Evolutionary conservation across 371 early-diverging fungal species (phyloP).

Genomic region (Phascolomyces articulosus): DNA sequence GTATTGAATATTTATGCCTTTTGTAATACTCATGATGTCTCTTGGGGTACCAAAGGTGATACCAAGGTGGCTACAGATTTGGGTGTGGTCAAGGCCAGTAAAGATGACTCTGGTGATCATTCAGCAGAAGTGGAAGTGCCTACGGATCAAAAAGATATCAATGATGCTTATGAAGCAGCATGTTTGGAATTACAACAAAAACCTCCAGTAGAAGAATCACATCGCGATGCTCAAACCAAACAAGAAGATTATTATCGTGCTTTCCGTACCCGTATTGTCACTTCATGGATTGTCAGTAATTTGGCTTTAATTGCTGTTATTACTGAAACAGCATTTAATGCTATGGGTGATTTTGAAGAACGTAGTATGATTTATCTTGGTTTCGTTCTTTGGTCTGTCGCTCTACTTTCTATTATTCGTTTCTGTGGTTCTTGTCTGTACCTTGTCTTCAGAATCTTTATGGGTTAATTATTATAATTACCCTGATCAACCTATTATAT

Average conservation of each 20-base stretch:
- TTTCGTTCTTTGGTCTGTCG: constrained; percentile 90
- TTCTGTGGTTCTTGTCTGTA: constrained; percentile 82
- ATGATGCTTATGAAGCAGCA: constrained; percentile 77
- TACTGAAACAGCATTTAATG: constrained; percentile 38
- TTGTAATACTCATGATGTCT: constrained; percentile 87
- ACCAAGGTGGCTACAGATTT: constrained; percentile 44
- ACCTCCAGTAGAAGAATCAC: constrained; percentile 52
- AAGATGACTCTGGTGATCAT: constrained; percentile 39
- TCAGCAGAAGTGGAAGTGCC: constrained; percentile 70
- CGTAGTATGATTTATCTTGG: constrained; percentile 64
- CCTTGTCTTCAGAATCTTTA: constrained; percentile 62
- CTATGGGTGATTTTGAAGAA: constrained; percentile 29
- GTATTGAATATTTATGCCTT: constrained; percentile 91
- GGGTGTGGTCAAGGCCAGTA: constrained; percentile 48
- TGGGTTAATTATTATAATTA: constrained; percentile 25
- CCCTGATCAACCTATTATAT: no score
- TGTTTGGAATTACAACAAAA: constrained; percentile 55
- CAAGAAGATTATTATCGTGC: constrained; percentile 89
- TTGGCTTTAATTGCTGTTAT: constrained; percentile 67
- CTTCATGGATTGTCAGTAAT: constrained; percentile 88
- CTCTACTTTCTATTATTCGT: constrained; percentile 75
- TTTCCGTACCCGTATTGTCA: constrained; percentile 86
- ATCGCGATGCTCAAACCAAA: constrained; percentile 80
- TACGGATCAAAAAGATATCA: constrained; percentile 76
- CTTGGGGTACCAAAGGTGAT: constrained; percentile 55